phyloP scores from a whole-genome alignment of 1,284 basidiomycete genomes.

The Lentinus polychrous region DNA sequence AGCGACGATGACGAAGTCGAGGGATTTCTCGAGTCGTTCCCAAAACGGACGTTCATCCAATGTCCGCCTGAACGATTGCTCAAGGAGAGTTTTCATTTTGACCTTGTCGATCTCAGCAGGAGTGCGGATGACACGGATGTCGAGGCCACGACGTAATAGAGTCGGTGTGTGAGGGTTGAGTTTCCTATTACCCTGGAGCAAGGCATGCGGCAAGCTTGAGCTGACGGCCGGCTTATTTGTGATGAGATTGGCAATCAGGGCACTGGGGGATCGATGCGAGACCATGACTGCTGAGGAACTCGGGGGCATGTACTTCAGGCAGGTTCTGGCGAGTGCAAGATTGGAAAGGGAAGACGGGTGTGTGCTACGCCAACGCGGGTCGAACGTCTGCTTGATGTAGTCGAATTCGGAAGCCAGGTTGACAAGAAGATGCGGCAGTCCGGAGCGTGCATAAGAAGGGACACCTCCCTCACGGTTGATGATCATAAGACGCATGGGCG shows the following conservation, averaged over 20 bases:
- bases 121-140: slow-evolving; percentile 76
- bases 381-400: slow-evolving; percentile 85
- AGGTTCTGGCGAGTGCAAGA: slow-evolving; percentile 81
- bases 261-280: slow-evolving; percentile 92
- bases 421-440: slow-evolving; percentile 93
- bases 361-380: slow-evolving; percentile 66
- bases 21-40: slow-evolving; percentile 60
- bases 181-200: slow-evolving; percentile 79
- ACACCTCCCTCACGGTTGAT: slow-evolving; percentile 97
- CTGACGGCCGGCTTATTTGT: slow-evolving; percentile 98
- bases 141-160: slow-evolving; percentile 82
- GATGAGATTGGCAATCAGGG: slow-evolving; percentile 94
- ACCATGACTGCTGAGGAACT: slow-evolving; percentile 94
- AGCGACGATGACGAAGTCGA: slow-evolving; percentile 93
- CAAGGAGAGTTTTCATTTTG: slow-evolving; percentile 79
- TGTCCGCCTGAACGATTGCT: slow-evolving; percentile 77
- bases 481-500: slow-evolving; percentile 92
- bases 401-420: slow-evolving; percentile 87
- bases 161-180: slow-evolving; percentile 91
- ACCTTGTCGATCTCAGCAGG: slow-evolving; percentile 60
- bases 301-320: slow-evolving; percentile 89
- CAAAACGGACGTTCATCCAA: slow-evolving; percentile 80
- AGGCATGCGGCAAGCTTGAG: slow-evolving; percentile 89
- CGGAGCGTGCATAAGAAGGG: slow-evolving; percentile 93
- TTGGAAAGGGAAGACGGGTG: slow-evolving; percentile 89